phyloP scores from a whole-genome alignment of 2,329 filamentous ascomycete species.

The Pyrenophora seminiperda region DNA sequence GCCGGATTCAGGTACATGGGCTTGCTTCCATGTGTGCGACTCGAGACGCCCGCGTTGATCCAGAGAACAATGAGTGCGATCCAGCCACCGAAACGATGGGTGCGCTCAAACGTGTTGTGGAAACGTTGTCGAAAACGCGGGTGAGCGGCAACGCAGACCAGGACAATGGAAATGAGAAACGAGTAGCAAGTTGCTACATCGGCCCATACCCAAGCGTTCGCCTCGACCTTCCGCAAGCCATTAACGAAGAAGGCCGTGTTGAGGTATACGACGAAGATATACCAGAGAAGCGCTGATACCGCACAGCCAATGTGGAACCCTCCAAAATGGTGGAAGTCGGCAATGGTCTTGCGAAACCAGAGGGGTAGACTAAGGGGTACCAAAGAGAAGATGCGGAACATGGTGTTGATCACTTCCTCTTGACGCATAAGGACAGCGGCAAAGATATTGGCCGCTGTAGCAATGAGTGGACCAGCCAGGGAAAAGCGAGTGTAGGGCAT shows the following conservation, averaged over 20 bases:
- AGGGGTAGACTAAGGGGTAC: slow-evolving; percentile 32
- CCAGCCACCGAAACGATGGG: slow-evolving; percentile 47
- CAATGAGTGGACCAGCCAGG: slow-evolving; percentile 22
- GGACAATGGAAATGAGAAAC: slow-evolving; percentile 24
- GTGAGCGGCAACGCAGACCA: slow-evolving; percentile 34
- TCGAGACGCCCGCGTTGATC: slow-evolving; percentile 24
- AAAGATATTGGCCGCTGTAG: slow-evolving; percentile 43
- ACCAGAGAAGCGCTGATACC: slow-evolving; percentile 49
- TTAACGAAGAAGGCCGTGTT: slow-evolving; percentile 32
- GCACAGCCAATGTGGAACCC: slow-evolving; percentile 44
- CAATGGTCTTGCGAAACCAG: slow-evolving; percentile 28
- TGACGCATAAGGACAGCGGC: slow-evolving; percentile 40
- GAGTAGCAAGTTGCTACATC: slow-evolving; percentile 23
- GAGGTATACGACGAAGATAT: slow-evolving; percentile 48
- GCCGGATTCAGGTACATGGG: slow-evolving; percentile 18
- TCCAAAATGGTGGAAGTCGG: slow-evolving; percentile 42
- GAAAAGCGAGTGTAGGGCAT: not conserved
- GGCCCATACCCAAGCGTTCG: slow-evolving; percentile 26
- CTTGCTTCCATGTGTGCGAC: not conserved
- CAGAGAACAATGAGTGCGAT: slow-evolving; percentile 34
- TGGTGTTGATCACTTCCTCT: slow-evolving; percentile 41
- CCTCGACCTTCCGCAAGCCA: not conserved
- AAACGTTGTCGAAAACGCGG: slow-evolving; percentile 29
- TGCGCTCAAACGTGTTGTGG: slow-evolving; percentile 45
- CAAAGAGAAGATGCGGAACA: slow-evolving; percentile 37